Evolutionary conservation across 1,284 basidiomycete genomes (phyloP).

Genomic region (Ustilago loliicola): DNA sequence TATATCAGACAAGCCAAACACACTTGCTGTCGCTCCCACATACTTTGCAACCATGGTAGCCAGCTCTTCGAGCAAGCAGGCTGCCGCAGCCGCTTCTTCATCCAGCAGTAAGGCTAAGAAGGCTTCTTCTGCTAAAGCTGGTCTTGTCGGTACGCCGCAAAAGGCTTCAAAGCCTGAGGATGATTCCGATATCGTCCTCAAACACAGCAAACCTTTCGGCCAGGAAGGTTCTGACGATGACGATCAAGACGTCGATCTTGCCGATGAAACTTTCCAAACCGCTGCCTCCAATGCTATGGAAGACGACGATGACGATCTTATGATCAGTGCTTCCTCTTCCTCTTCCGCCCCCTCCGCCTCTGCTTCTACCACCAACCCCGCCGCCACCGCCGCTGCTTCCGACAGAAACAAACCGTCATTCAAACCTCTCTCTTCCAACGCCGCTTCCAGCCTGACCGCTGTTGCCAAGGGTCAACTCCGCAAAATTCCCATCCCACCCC

Average conservation of each 20-base stretch:
- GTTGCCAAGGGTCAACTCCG: slow-evolving; percentile 61
- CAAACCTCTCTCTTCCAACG: slow-evolving; percentile 27
- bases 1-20: too few species aligned
- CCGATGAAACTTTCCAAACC: slow-evolving; percentile 34
- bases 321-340: slow-evolving; percentile 38
- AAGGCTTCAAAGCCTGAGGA: not conserved
- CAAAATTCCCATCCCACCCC: slow-evolving; percentile 87
- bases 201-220: slow-evolving; percentile 54
- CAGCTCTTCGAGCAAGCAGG: slow-evolving; percentile 35
- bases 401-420: slow-evolving; percentile 28
- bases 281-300: slow-evolving; percentile 23
- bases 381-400: not conserved
- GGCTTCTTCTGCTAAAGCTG: slow-evolving; percentile 16
- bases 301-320: slow-evolving; percentile 50
- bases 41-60: slow-evolving; percentile 21
- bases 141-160: slow-evolving; percentile 18
- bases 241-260: slow-evolving; percentile 41
- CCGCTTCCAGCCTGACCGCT: slow-evolving; percentile 25
- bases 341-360: slow-evolving; percentile 5
- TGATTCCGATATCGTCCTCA: slow-evolving; percentile 21
- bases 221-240: slow-evolving; percentile 47
- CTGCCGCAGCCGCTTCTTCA: not conserved
- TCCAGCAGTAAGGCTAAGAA: slow-evolving; percentile 22
- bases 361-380: not conserved
- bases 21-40: not conserved